Base-by-base conservation (phyloP, 2,329 filamentous ascomycete species). In the Aureobasidium pullulans region DNA sequence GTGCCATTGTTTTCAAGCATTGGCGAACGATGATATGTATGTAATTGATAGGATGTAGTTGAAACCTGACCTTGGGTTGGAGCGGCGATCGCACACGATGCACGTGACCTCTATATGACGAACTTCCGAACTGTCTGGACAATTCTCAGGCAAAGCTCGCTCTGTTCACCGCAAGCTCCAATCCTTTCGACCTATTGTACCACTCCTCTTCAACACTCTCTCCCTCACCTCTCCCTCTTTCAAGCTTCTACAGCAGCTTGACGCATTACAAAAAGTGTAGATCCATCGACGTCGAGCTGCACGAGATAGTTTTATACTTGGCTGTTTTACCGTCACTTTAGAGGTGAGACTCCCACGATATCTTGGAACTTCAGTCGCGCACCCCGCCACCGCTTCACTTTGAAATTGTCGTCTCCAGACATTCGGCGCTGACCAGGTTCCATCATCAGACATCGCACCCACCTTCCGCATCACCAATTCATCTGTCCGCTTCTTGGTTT, bases 301-400 rank as follows among this genome's bases (percentile, higher is more conserved):
- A 57, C 42, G 43, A 57, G 31, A 31, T 57, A 57, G 54, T 57
- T 57, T 57, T 57, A 57, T 40, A 57, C 16, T n/a, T 28, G 31
- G 6, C 53, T 57, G 53, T 43, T 54, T 54, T 54, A 54, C 19
- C 52, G 23, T 57, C 54, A 40, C 19, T 47, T 34, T 47, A 48
- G 37, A 57, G 43, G 54, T 57, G 42, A 57, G 54, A 57, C 40
- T 13, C 40, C 32, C 2, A 11, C 16, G 23, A 57, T 6, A 46
- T 31, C 7, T 13, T 37, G 32, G 19, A 37, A 36, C 32, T 31
- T n/a, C 29, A 16, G 28, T 42, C 43, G 43, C 43, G 11, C 34
- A 16, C 36, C 23, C 54, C 10, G 43, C 43, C 9, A 13, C 13
- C 15, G 39, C 42, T 54, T 54, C 36, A 7, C 13, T 29, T 34